phyloP scores from a whole-genome alignment of 2,329 filamentous ascomycete genomes.

The Botryotinia calthae region DNA sequence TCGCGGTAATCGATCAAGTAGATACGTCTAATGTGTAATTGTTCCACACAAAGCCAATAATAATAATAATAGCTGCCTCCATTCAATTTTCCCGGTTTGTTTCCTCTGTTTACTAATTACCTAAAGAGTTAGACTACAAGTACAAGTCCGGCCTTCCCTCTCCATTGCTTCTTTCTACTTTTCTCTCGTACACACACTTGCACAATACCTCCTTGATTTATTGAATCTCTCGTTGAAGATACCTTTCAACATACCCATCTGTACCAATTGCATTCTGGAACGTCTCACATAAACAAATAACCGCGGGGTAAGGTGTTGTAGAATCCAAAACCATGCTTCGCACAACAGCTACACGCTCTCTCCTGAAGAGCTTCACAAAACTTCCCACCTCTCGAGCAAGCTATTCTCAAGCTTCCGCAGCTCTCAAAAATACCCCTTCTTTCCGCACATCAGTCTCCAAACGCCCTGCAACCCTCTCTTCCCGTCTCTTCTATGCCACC shows the following conservation, averaged over 20 bases:
- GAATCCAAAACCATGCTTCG: constrained; percentile 35
- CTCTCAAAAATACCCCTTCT: constrained; percentile 26
- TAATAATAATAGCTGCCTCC: not conserved
- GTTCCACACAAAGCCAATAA: not conserved
- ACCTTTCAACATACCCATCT: constrained; percentile 10
- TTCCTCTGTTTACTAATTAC: not conserved
- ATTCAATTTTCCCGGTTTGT: constrained; percentile 9
- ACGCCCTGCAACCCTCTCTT: constrained; percentile 28
- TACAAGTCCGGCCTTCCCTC: not conserved
- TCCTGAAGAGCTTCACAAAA: constrained; percentile 35
- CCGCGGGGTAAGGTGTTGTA: constrained; percentile 31
- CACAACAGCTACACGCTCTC: constrained; percentile 33
- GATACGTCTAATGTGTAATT: not conserved
- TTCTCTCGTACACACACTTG: too few relatives aligned
- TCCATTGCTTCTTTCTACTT: not conserved
- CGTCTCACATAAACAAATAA: constrained; percentile 14
- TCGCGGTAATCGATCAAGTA: not conserved
- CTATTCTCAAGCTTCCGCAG: constrained; percentile 33
- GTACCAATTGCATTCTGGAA: constrained; percentile 19
- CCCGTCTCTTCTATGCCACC: constrained; percentile 48
- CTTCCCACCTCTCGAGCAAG: constrained; percentile 28
- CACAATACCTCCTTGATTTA: not conserved
- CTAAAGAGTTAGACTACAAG: not conserved
- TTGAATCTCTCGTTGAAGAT: constrained; percentile 12
- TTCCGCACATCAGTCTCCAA: constrained; percentile 29